Evolutionary conservation across 306 rosid species (phyloP).

Genomic region (Pyrus pyrifolia): DNA sequence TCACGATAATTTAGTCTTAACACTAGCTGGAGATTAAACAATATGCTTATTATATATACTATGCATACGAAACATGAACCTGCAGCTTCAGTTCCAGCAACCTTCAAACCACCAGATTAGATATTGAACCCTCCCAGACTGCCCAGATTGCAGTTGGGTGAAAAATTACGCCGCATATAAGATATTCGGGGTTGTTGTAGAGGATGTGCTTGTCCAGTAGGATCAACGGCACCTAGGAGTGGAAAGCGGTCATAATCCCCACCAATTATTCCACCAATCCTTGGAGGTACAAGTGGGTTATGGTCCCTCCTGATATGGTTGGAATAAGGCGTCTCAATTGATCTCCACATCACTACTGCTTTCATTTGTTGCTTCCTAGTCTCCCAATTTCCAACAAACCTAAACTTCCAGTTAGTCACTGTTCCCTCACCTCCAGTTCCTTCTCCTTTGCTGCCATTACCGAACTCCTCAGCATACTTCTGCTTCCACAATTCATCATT

Average conservation of each 20-base stretch:
- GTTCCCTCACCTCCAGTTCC: neutral
- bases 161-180: slow-evolving; percentile 7
- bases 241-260: slow-evolving; percentile 42
- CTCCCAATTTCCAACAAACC: slow-evolving; percentile 24
- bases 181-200: neutral
- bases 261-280: slow-evolving; percentile 21
- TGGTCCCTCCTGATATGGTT: slow-evolving; percentile 9
- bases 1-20: neutral
- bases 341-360: neutral
- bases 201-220: slow-evolving; percentile 10
- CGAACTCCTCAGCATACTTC: slow-evolving; percentile 34
- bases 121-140: slow-evolving; percentile 14
- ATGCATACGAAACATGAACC: neutral
- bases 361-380: slow-evolving; percentile 15
- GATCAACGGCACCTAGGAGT: slow-evolving; percentile 11
- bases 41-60: neutral
- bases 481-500: slow-evolving; percentile 10
- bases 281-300: neutral
- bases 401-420: slow-evolving; percentile 24
- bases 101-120: slow-evolving; percentile 3
- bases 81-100: neutral
- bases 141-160: slow-evolving; percentile 21
- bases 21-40: neutral
- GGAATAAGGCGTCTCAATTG: neutral
- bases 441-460: neutral